A percentile compares a stretch with the other conserved stretches of the same genome.
Conservation (phyloP, 805 yeast genomes). For the Saccharomycopsis sp. region DNA sequence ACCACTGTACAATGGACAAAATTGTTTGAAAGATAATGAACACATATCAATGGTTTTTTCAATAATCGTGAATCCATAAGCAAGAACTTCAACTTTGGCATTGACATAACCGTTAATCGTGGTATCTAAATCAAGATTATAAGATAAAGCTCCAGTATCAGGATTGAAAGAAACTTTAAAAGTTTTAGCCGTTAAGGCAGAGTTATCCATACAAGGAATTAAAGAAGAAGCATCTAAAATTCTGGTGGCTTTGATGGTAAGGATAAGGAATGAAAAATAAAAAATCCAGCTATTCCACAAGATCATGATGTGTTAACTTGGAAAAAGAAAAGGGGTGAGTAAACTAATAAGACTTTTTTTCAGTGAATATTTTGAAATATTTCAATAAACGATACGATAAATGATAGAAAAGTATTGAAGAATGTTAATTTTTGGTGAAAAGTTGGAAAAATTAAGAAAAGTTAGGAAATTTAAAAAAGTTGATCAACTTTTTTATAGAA, state of each 20-base stretch:
- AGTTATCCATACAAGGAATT: conserved; percentile 76
- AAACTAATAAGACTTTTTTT: too few species aligned
- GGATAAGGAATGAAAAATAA: too few species aligned
- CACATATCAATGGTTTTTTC: conserved; percentile 53
- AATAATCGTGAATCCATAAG: conserved; percentile 75
- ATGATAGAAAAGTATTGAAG: too few species aligned
- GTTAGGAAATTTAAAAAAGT: too few species aligned
- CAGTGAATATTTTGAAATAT: too few species aligned
- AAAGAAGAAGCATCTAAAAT: conserved; percentile 57
- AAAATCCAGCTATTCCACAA: too few species aligned
- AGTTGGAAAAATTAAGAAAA: too few species aligned
- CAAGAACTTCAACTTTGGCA: conserved; percentile 68
- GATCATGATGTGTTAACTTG: too few species aligned
- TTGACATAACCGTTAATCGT: conserved; percentile 53
- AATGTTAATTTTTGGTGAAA: too few species aligned
- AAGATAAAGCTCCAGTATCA: not conserved
- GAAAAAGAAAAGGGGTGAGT: too few species aligned
- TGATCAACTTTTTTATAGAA: too few species aligned
- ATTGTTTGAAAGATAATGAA: conserved; percentile 60
- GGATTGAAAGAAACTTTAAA: conserved; percentile 42
- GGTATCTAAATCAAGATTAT: conserved; percentile 48
- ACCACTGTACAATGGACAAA: conserved; percentile 85
- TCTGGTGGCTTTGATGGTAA: conserved; percentile 22
- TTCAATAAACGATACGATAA: too few species aligned
- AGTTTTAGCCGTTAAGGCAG: conserved; percentile 60